Percentiles rank a stretch among this genome's conserved stretches.
Conservation (phyloP, 2,329 filamentous ascomycete genomes). For the Fusarium mangiferae region DNA sequence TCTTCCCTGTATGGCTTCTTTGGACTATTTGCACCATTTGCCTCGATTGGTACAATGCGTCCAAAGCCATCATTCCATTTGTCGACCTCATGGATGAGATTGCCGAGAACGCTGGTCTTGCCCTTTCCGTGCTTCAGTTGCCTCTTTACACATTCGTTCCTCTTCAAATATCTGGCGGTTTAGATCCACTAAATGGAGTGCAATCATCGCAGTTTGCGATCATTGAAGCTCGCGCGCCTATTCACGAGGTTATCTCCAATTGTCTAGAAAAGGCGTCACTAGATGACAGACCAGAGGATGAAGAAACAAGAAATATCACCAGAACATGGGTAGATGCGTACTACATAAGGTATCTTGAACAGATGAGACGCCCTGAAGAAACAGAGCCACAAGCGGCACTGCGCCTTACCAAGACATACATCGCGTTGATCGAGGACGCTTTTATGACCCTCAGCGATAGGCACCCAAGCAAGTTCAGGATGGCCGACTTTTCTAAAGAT, state of each 20-base stretch:
- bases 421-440: background rate
- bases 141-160: background rate
- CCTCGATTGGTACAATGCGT: background rate
- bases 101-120: background rate
- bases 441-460: background rate
- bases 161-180: background rate
- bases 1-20: background rate
- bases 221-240: fast-evolving
- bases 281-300: too few species aligned
- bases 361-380: background rate
- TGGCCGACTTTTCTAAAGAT: background rate
- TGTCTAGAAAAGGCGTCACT: background rate
- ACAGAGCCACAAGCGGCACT: background rate
- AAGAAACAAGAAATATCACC: too few species aligned
- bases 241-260: background rate
- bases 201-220: background rate
- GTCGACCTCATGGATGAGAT: background rate
- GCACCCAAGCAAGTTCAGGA: background rate
- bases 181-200: background rate
- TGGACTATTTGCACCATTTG: background rate
- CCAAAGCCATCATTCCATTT: background rate
- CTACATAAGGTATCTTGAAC: too few species aligned
- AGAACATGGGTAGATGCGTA: too few species aligned
- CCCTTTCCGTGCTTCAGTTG: background rate
- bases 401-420: background rate